Evolutionary conservation across 176 grass and related monocot species (phyloP).

Genomic region (Typha latifolia): DNA sequence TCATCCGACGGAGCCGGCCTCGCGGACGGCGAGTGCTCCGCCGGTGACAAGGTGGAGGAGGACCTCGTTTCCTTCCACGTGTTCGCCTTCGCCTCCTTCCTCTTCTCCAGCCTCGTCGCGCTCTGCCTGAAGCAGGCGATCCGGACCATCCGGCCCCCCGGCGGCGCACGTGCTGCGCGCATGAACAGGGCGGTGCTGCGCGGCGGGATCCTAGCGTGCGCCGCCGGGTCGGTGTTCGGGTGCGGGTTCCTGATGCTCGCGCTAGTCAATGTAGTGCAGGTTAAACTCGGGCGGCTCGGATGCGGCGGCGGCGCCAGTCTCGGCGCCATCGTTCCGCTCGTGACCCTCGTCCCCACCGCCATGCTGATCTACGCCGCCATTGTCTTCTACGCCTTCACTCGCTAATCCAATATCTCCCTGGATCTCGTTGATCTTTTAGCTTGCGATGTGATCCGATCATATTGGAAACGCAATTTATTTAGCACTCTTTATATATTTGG

Average conservation of each 20-base stretch:
- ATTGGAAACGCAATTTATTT: too few relatives aligned
- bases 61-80: slow-evolving; percentile 81
- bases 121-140: slow-evolving; percentile 98
- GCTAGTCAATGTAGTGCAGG: slow-evolving; percentile 77
- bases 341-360: slow-evolving; percentile 60
- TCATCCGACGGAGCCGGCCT: slow-evolving; percentile 33
- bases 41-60: slow-evolving; percentile 40
- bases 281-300: slow-evolving; percentile 60
- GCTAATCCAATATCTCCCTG: neutral
- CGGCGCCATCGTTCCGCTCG: slow-evolving; percentile 54
- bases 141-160: slow-evolving; percentile 23
- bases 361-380: slow-evolving; percentile 72
- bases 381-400: slow-evolving; percentile 66
- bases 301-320: slow-evolving; percentile 43
- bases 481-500: too few relatives aligned
- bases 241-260: slow-evolving; percentile 84
- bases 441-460: neutral
- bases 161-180: slow-evolving; percentile 12
- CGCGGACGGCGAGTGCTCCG: slow-evolving; percentile 35
- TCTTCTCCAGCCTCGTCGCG: slow-evolving; percentile 90
- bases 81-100: slow-evolving; percentile 77
- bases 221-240: slow-evolving; percentile 48
- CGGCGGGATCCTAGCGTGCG: slow-evolving; percentile 53
- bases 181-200: slow-evolving; percentile 63
- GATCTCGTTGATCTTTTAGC: neutral